Evolutionary conservation across 2,329 filamentous ascomycete species (phyloP), one percentile per base, ranked within the genome.

Genomic region (Botryosphaeria agaves): DNA sequence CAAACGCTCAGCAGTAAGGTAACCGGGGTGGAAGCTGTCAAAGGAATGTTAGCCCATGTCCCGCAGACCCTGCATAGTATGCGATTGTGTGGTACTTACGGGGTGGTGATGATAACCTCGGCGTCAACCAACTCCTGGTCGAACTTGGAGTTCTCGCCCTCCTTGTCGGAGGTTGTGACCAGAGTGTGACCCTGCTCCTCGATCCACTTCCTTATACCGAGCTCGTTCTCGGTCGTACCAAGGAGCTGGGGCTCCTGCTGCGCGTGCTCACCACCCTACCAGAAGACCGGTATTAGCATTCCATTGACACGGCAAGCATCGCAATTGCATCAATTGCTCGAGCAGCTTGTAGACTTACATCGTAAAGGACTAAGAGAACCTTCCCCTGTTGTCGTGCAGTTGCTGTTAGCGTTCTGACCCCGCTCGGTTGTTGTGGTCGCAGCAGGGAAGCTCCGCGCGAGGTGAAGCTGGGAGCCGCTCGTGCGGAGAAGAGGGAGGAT

Each of bases 61-160:
- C n/a, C n/a, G n/a, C n/a, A n/a, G n/a, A n/a, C n/a, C n/a, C n/a
- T n/a, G n/a, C n/a, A n/a, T n/a, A n/a, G n/a, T n/a, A n/a, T n/a
- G n/a, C n/a, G n/a, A n/a, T n/a, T n/a, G n/a, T n/a, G n/a, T 24
- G n/a, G 19, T 29, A 49, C 66, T 48, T 58, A 93, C 80, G 89
- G 89, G 34, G 89, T 98, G 45, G 89, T 98, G 62, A 98, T 95
- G 70, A 98, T 95, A 59, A 98, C 69, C 61, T 98, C 89, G 38
- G 89, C 84, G 53, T 95, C 89, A 38, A 89, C 84, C 32, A 98
- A 72, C 64, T 98, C 83, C 65, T 85, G 71, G 61, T 95, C 89
- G 45, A 98, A 95, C 43, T 69, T 79, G 37, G 87, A 95, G 69
- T 78, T 71, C 63, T 83, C 79, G 42, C 83, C 79, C 47, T 98